phyloP scores from a whole-genome alignment of 805 yeast species.

The Zygosaccharomyces siamensis region DNA sequence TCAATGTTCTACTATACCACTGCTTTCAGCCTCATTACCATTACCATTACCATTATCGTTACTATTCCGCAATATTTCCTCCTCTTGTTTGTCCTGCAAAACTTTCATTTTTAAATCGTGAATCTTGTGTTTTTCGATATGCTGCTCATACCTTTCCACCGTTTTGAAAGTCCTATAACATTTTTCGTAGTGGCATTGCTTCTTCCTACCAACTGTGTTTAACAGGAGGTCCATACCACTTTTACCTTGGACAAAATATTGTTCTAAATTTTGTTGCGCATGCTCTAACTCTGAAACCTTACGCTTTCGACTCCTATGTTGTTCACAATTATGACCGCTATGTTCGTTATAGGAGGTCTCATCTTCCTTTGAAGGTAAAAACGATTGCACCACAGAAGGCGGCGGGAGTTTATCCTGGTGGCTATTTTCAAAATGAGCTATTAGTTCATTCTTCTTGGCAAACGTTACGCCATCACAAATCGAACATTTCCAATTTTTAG shows the following conservation, averaged over 20 bases:
- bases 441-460: constrained; percentile 51
- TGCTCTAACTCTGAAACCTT: constrained; percentile 13
- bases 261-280: constrained; percentile 25
- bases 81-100: constrained; percentile 15
- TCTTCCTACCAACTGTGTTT: constrained; percentile 35
- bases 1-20: neutral
- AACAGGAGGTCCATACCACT: constrained; percentile 31
- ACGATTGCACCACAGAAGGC: neutral
- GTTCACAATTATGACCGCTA: neutral
- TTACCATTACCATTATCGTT: neutral
- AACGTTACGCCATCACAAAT: constrained; percentile 46
- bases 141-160: constrained; percentile 30
- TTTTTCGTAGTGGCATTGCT: constrained; percentile 45
- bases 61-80: neutral
- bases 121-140: constrained; percentile 34
- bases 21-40: neutral
- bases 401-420: constrained; percentile 23
- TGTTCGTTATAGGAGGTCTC: neutral
- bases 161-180: constrained; percentile 53
- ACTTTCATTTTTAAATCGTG: constrained; percentile 32
- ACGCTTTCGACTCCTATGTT: constrained; percentile 6
- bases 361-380: neutral
- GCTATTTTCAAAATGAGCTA: constrained; percentile 53
- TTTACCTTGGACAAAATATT: constrained; percentile 24
- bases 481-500: constrained; percentile 65